Evolutionary conservation across 1,139 yeast genomes (phyloP), one percentile per base, ranked within the genome.

Genomic region (Lodderomyces parapsilosis): DNA sequence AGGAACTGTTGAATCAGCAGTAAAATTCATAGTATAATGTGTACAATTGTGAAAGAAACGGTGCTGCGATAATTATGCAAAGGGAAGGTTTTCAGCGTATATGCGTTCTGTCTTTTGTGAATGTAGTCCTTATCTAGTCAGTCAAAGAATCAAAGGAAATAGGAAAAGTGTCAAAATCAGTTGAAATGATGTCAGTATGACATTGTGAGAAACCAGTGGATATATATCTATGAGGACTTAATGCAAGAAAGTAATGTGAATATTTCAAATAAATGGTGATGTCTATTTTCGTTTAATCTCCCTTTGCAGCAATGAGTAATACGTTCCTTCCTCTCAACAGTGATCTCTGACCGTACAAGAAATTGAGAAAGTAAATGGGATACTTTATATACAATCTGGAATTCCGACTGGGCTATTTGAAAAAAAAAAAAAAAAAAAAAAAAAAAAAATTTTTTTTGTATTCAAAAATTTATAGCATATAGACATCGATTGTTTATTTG

Each of bases 1-100:
- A 14, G 51, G 43, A 17, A 47, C 43, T 14, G 37, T 31, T 30
- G 33, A 30, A 14, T 30, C 33, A 6, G 33, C 11, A 4, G 31
- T 10, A n/a, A 28, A 14, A 15, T 30, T 30, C 33, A 30, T 27
- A 27, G 15, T 10, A 8, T 5, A 20, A 20, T 6, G 7, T 5
- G 5, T 24, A n/a, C 10, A 7, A 9, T 24, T 24, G 6, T 24
- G 4, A 9, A n/a, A 24, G 27, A 11, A 24, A 9, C 4, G 11
- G 27, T 7, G n/a, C n/a, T n/a, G n/a, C n/a, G 11, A 11, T 9
- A 8, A 11, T 24, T 9, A 3, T 13, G 31, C 18, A 24, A 8
- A 24, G 10, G 10, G 28, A n/a, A 24, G 28, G 28, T 24, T 24
- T 24, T 24, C 6, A 8, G 4, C 10, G 27, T 24, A 8, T 24